These are phyloP conservation scores for Lactarius hengduanensis DNA, from an alignment of 768 basidiomycete species.

Conservation along the genomic window DNA sequence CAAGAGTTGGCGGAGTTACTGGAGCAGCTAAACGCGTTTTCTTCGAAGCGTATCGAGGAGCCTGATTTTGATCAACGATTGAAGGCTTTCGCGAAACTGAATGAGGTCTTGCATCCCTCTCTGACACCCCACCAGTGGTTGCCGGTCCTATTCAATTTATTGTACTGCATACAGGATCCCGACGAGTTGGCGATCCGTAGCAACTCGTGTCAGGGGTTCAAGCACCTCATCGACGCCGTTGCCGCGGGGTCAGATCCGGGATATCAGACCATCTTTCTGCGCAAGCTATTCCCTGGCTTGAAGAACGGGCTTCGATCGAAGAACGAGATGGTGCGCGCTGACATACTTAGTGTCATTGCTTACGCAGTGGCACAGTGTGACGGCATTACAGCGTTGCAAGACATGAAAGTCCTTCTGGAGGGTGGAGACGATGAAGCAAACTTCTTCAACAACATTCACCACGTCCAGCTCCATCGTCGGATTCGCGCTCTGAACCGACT, in stretches of 20 bases:
- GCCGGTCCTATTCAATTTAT: constrained; percentile 77
- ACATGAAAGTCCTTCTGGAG: constrained; percentile 79
- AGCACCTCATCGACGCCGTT: constrained; percentile 70
- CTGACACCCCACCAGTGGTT: constrained; percentile 63
- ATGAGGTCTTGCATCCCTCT: constrained; percentile 56
- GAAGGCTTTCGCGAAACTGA: constrained; percentile 68
- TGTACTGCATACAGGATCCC: constrained; percentile 86
- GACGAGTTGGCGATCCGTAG: constrained; percentile 84
- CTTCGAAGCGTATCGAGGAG: constrained; percentile 77
- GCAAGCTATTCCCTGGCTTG: constrained; percentile 70
- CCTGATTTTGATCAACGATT: constrained; percentile 90
- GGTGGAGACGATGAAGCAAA: constrained; percentile 91
- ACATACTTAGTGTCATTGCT: constrained; percentile 76
- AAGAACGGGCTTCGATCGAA: constrained; percentile 78
- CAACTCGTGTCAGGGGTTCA: constrained; percentile 73
- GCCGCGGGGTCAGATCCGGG: constrained; percentile 43
- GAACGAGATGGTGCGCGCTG: constrained; percentile 82
- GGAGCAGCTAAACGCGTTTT: constrained; percentile 81
- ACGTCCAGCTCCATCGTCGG: constrained; percentile 89
- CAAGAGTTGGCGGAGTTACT: constrained; percentile 52
- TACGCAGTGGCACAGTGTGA: constrained; percentile 68
- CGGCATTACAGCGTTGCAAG: constrained; percentile 58
- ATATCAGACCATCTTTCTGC: constrained; percentile 56
- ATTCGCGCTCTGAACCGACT: constrained; percentile 84
- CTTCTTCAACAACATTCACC: constrained; percentile 95